Conservation (phyloP, 176 grass and related monocot genomes). For the Hsuehochloa calcarea region DNA sequence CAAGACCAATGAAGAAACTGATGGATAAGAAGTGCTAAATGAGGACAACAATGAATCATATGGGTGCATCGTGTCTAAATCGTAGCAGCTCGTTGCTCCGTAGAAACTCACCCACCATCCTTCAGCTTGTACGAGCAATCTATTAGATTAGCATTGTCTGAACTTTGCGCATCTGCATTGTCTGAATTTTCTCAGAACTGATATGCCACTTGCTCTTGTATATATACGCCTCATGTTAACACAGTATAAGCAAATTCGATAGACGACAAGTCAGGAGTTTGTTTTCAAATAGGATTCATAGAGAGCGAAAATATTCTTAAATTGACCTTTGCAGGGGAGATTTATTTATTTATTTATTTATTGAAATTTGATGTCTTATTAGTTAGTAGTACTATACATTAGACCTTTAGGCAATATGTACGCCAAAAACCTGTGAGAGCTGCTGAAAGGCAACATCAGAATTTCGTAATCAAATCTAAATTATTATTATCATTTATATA, state of each 20-base stretch:
- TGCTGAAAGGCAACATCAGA: neutral
- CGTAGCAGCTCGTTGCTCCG: conserved; percentile 19
- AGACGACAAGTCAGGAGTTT: conserved; percentile 17
- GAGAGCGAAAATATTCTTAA: neutral
- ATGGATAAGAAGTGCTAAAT: conserved; percentile 24
- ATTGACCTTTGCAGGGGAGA: neutral
- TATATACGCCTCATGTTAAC: neutral
- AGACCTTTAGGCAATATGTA: too few species aligned
- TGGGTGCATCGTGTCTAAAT: conserved; percentile 20
- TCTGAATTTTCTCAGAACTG: neutral
- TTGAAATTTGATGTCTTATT: too few species aligned
- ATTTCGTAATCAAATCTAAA: neutral
- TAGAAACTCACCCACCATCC: neutral
- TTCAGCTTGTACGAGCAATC: conserved; percentile 7
- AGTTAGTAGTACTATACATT: too few species aligned
- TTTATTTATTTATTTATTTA: too few species aligned
- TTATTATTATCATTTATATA: too few species aligned
- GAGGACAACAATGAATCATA: conserved; percentile 22
- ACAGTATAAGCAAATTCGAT: neutral
- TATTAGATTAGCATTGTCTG: neutral
- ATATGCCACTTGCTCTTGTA: neutral
- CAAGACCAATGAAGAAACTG: neutral
- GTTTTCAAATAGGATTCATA: neutral
- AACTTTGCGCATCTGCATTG: neutral
- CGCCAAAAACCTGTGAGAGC: too few species aligned